These are phyloP conservation scores for Candida mattraensis DNA, from an alignment of 805 yeast species.

Conservation along the genomic window DNA sequence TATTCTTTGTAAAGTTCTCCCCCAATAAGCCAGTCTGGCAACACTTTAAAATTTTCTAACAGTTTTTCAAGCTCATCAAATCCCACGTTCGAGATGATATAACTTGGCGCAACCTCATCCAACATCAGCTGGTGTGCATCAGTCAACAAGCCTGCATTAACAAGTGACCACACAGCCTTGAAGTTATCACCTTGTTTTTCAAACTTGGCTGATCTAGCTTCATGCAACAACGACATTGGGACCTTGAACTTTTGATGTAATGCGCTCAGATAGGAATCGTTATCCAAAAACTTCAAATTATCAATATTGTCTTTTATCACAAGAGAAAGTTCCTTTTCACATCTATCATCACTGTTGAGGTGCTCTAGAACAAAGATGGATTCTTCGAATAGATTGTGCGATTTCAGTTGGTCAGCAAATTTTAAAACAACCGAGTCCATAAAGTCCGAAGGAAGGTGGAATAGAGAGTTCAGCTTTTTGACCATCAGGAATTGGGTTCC, in stretches of 20 bases:
- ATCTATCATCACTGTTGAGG: conserved; percentile 45
- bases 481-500: conserved; percentile 28
- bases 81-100: conserved; percentile 51
- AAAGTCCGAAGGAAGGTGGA: conserved; percentile 10
- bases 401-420: conserved; percentile 53
- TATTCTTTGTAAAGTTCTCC: conserved; percentile 59
- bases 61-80: conserved; percentile 35
- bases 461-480: conserved; percentile 25
- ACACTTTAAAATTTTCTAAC: conserved; percentile 43
- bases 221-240: conserved; percentile 49
- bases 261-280: conserved; percentile 33
- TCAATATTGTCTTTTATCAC: conserved; percentile 37
- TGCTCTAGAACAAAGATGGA: conserved; percentile 66
- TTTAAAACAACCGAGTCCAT: conserved; percentile 24
- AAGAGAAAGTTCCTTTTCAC: conserved; percentile 41
- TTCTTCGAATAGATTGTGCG: conserved; percentile 51
- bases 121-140: conserved; percentile 65
- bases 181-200: conserved; percentile 50
- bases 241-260: conserved; percentile 43
- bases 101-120: conserved; percentile 66
- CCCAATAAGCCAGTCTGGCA: conserved; percentile 53
- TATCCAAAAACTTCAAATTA: conserved; percentile 29
- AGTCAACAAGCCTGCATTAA: conserved; percentile 57
- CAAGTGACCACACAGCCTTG: conserved; percentile 58
- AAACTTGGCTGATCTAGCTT: conserved; percentile 60